Percentiles rank a stretch among this genome's conserved stretches.
phyloP scores from a whole-genome alignment of 2,329 filamentous ascomycete genomes.

The Penicillium sp. region DNA sequence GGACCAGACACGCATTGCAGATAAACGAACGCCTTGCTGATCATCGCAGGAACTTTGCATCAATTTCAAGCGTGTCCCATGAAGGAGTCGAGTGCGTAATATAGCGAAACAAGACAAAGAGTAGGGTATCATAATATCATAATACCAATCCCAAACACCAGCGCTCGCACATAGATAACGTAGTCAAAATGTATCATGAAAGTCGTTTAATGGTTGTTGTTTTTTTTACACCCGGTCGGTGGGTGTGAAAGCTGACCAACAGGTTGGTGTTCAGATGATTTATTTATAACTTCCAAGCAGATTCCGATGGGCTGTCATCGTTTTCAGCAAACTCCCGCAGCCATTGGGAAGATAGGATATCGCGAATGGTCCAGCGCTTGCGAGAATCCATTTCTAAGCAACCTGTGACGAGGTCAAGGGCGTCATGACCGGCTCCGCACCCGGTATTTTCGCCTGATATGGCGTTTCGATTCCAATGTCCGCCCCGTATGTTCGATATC shows the following conservation, averaged over 20 bases:
- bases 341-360: slow-evolving; percentile 62
- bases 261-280: slow-evolving; percentile 11
- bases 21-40: slow-evolving; percentile 7
- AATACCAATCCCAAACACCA: slow-evolving; percentile 32
- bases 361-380: slow-evolving; percentile 61
- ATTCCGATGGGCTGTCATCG: slow-evolving; percentile 36
- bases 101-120: slow-evolving; percentile 4
- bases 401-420: slow-evolving; percentile 62
- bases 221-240: background rate
- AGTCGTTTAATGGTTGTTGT: slow-evolving; percentile 16
- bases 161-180: slow-evolving; percentile 21
- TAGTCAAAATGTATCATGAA: slow-evolving; percentile 11
- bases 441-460: slow-evolving; percentile 51
- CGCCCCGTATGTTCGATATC: slow-evolving; percentile 62
- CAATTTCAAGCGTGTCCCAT: background rate
- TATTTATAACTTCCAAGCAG: slow-evolving; percentile 44
- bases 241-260: background rate
- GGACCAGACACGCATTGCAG: background rate
- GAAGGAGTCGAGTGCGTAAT: slow-evolving; percentile 1
- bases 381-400: slow-evolving; percentile 64
- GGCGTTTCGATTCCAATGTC: slow-evolving; percentile 61
- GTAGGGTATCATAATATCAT: slow-evolving; percentile 42
- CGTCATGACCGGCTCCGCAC: slow-evolving; percentile 46
- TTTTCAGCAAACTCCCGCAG: slow-evolving; percentile 50
- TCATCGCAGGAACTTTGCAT: background rate